Conservation (phyloP, 768 basidiomycete genomes). For the Mycena olivaceomarginata region DNA sequence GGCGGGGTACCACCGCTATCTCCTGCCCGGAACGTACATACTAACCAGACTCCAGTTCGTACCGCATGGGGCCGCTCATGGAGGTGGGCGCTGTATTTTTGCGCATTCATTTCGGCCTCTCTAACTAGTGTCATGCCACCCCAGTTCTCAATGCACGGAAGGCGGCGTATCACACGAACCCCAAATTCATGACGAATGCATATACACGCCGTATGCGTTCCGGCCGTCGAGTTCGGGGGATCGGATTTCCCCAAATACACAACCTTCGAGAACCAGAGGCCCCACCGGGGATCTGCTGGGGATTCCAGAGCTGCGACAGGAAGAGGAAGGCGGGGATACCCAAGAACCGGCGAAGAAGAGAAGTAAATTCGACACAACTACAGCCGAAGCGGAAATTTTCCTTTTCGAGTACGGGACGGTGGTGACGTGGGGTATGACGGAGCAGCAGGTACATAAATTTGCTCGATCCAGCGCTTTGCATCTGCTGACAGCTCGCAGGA, state of each 20-base stretch:
- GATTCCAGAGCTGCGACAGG: conserved; percentile 78
- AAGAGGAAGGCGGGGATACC: conserved; percentile 54
- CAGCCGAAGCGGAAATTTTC: conserved; percentile 91
- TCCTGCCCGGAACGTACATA: background rate
- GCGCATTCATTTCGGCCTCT: background rate
- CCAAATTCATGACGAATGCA: conserved; percentile 94
- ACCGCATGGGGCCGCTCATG: conserved; percentile 90
- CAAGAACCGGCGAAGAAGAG: conserved; percentile 68
- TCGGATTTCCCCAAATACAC: conserved; percentile 12
- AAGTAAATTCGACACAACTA: conserved; percentile 80
- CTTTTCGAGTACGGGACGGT: conserved; percentile 96
- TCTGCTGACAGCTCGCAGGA: conserved; percentile 73
- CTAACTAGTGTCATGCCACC: background rate
- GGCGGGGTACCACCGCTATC: conserved; percentile 74
- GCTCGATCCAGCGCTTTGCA: too few species aligned
- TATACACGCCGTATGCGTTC: conserved; percentile 93
- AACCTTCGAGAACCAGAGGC: conserved; percentile 25
- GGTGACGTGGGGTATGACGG: conserved; percentile 99
- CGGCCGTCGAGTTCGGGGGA: conserved; percentile 35
- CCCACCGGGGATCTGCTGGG: conserved; percentile 86
- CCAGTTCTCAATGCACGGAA: conserved; percentile 87
- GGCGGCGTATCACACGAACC: conserved; percentile 88
- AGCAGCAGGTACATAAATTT: conserved; percentile 51
- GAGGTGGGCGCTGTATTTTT: conserved; percentile 56
- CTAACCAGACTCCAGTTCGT: conserved; percentile 74